These are phyloP conservation scores for Ophiostoma montium DNA, from an alignment of 2,329 filamentous ascomycete species.

Conservation along the genomic window DNA sequence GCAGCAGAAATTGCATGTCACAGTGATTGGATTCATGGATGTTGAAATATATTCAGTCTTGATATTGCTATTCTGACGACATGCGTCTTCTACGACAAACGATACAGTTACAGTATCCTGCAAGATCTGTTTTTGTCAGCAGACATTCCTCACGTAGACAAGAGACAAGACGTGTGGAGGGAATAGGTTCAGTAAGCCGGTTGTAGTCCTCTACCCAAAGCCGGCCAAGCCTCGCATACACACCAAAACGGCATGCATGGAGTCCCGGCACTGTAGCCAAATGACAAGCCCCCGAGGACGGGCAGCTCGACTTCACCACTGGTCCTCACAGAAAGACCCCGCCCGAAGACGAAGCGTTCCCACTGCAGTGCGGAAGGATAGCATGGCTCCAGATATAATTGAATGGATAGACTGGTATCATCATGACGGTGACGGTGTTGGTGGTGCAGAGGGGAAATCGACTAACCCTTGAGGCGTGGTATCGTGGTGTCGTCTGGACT, in stretches of 20 bases:
- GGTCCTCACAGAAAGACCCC: conserved; percentile 41
- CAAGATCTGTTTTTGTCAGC: background rate
- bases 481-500: background rate
- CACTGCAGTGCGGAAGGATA: conserved; percentile 59
- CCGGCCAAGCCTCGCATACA: conserved; percentile 19
- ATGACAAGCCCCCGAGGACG: conserved; percentile 32
- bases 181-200: conserved; percentile 21
- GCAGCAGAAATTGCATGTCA: too few relatives aligned
- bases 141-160: background rate
- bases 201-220: conserved; percentile 24
- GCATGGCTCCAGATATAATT: conserved; percentile 54
- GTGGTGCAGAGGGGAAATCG: background rate
- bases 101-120: too few relatives aligned
- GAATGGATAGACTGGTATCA: conserved; percentile 66
- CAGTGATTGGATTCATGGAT: too few relatives aligned
- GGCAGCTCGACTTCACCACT: conserved; percentile 56
- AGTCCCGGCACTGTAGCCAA: conserved; percentile 42
- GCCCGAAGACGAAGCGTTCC: conserved; percentile 6
- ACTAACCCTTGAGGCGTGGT: background rate
- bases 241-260: conserved; percentile 43
- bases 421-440: conserved; percentile 24
- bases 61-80: too few relatives aligned
- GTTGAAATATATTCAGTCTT: too few relatives aligned
- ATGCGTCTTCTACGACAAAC: too few relatives aligned
- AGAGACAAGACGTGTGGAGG: background rate